Base-by-base conservation (phyloP, 306 rosid species). In the Sindora glabra region DNA sequence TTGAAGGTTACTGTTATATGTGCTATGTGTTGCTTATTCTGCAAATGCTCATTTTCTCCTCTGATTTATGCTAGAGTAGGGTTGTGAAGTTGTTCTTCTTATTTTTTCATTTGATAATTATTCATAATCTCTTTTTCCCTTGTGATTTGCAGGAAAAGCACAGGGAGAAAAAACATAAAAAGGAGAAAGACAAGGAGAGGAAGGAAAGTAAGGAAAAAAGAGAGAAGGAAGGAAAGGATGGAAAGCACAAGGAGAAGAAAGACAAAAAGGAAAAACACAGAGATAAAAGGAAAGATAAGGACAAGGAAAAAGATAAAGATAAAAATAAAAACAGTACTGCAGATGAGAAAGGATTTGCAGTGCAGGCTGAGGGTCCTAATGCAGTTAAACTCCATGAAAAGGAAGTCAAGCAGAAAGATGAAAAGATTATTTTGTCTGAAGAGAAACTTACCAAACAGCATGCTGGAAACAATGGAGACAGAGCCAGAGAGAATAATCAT, bases 181-280 rank as follows among this genome's bases (percentile, higher is more conserved):
- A 89, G 69, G 96, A 89, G 37, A 92, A 81, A 72, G 96, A 81
- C 52, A 88, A 76, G 51, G 96, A 86, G 66, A 86, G 78, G 86
- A 80, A 59, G 72, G 96, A 81, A 57, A 69, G 73, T 48, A 84
- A 71, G 70, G 99, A 86, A 47, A 89, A 80, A 71, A 70, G 85
- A 65, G 90, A 83, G 55, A 88, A 78, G 65, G 90, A 88, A 66
- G 87, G 80, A 67, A 80, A 74, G 27, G 90, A 84, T 62, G 89
- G 81, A 63, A 83, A 77, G 52, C 87, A 76, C 60, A 74, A 61
- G 75, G 91, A 84, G 58, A 86, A 82, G 84, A 78, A 85, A 69
- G 86, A 83, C 74, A 89, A 80, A 74, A 88, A 81, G 74, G 87
- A 80, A 73, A 92, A 78, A 46, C 59, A 72, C 76, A 79, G 72